Conservation (phyloP, 805 yeast genomes). For the Candida corydali region DNA sequence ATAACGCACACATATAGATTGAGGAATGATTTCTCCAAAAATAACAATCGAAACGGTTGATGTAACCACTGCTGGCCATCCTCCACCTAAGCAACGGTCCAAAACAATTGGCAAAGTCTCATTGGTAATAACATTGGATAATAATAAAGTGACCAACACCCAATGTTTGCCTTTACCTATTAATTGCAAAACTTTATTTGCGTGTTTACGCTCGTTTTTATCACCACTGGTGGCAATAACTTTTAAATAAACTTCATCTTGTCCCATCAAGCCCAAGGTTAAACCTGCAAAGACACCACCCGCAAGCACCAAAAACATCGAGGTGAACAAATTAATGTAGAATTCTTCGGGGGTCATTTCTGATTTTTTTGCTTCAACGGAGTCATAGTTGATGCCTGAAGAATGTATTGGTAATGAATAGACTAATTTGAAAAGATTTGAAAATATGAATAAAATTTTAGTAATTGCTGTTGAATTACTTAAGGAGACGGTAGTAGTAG, state of each 20-base stretch:
- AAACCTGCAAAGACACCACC: constrained; percentile 94
- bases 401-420: constrained; percentile 30
- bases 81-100: constrained; percentile 92
- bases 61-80: constrained; percentile 92
- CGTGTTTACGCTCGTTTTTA: constrained; percentile 58
- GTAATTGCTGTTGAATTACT: constrained; percentile 18
- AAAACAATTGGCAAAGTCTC: constrained; percentile 92
- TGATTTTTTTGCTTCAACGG: constrained; percentile 8
- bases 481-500: constrained; percentile 20
- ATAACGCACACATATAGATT: constrained; percentile 85
- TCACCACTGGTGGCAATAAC: constrained; percentile 91
- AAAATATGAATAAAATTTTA: constrained; percentile 27
- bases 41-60: constrained; percentile 92
- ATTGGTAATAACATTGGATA: constrained; percentile 87
- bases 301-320: constrained; percentile 59
- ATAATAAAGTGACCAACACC: constrained; percentile 84
- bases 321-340: constrained; percentile 47
- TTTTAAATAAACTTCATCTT: constrained; percentile 90
- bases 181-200: constrained; percentile 66
- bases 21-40: constrained; percentile 96
- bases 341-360: constrained; percentile 36
- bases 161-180: constrained; percentile 89
- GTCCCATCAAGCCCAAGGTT: constrained; percentile 97
- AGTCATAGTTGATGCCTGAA: constrained; percentile 10
- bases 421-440: constrained; percentile 30